A percentile compares a stretch with the other conserved stretches of the same genome.
Conservation (phyloP, 1,139 yeast species). For the Taiozyma sp. region DNA sequence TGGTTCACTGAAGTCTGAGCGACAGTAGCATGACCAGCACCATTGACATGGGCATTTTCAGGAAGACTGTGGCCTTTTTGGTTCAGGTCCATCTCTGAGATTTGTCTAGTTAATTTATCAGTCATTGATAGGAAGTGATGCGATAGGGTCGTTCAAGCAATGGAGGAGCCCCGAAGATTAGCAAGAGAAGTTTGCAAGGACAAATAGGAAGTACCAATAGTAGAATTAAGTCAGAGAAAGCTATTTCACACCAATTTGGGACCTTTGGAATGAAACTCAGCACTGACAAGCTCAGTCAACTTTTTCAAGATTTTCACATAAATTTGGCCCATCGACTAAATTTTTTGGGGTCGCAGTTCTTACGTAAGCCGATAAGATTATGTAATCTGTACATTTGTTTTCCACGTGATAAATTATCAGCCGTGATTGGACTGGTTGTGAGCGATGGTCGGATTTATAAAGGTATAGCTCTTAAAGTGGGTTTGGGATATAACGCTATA, state of each 20-base stretch:
- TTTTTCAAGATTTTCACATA: not conserved
- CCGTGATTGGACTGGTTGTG: not conserved
- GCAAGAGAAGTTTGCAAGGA: not conserved
- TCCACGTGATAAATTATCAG: not conserved
- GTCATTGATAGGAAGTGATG: constrained; percentile 5
- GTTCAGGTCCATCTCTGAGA: constrained; percentile 12
- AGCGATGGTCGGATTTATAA: not conserved
- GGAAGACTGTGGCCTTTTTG: constrained; percentile 2
- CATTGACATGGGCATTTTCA: constrained; percentile 12
- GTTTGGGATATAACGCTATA: not conserved
- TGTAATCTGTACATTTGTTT: not conserved
- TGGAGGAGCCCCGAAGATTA: not conserved
- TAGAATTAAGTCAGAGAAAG: not conserved
- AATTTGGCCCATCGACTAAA: not conserved
- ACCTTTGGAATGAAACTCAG: not conserved
- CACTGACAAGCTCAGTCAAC: not conserved
- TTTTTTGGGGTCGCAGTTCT: not conserved
- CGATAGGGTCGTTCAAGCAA: too few relatives aligned
- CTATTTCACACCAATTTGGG: not conserved
- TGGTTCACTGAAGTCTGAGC: constrained; percentile 11
- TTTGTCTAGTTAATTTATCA: constrained; percentile 10
- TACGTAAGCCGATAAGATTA: not conserved
- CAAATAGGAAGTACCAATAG: not conserved
- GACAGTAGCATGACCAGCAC: constrained; percentile 17
- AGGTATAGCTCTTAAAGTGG: too few relatives aligned